Evolutionary conservation across 1,139 yeast genomes (phyloP), one percentile per base, ranked within the genome.

Genomic region (Kodamaea arcana): DNA sequence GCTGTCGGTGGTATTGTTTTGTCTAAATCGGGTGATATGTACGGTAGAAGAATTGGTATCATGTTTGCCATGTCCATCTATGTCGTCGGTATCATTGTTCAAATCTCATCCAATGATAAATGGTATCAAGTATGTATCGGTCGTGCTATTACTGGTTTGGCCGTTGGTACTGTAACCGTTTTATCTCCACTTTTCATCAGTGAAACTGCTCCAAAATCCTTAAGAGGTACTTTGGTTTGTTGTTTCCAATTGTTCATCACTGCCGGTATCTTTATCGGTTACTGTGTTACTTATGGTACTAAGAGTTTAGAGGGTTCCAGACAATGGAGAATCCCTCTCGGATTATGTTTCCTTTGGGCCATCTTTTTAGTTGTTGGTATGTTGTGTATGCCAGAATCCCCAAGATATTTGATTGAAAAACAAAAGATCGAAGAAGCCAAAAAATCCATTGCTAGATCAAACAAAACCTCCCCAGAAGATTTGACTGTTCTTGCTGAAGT

Each of bases 401-500:
- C 58, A 5, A 45, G 58, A 37, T 54, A 47, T 44, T 50, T 41
- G 44, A 44, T 52, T 24, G 50, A 51, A 29, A 52, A 50, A 44
- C 41, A 44, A 27, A 44, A 42, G 28, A 41, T 48, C 16, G 47
- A 52, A 16, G 75, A 52, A 65, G 71, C 83, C 31, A 74, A 86
- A 61, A 75, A 78, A 46, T 67, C 78, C 1, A 52, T 69, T 3
- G 55, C 54, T 14, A 48, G 45, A 27, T 50, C 56, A 28, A 51
- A 51, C 44, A 44, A 50, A 42, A 39, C 44, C 3, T 33, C 46
- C 5, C 31, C 43, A 9, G 82, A 80, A 38, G 79, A 78, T 46
- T 77, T 80, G 32, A 72, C 75, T 27, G 74, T 82, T 32, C 62
- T 66, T 48, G 59, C 65, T 35, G 88, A 81, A 57, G 58, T 81